phyloP scores from a whole-genome alignment of 495 filamentous ascomycete species.

The Bombardia bombarda region DNA sequence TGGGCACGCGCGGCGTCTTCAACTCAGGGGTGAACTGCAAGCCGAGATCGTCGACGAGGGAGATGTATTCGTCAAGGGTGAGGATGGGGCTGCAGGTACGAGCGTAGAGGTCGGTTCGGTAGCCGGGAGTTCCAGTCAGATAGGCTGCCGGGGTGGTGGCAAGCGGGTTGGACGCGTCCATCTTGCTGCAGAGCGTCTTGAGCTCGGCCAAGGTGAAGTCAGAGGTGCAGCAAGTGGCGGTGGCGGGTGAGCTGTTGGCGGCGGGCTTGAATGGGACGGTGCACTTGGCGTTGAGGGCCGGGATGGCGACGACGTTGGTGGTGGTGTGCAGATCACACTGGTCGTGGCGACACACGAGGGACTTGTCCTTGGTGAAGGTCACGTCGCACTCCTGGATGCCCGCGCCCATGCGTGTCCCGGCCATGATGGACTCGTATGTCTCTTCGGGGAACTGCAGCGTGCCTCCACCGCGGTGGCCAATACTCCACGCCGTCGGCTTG shows the following conservation, averaged over 20 bases:
- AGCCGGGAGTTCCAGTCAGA: slow-evolving; percentile 44
- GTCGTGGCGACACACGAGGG: slow-evolving; percentile 56
- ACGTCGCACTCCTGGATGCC: slow-evolving; percentile 60
- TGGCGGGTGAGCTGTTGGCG: slow-evolving; percentile 26
- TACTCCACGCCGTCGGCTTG: slow-evolving; percentile 37
- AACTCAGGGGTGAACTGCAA: slow-evolving; percentile 54
- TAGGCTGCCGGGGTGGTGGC: slow-evolving; percentile 46
- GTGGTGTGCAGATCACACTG: slow-evolving; percentile 59
- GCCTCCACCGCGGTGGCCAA: slow-evolving; percentile 51
- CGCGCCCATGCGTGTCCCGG: slow-evolving; percentile 53
- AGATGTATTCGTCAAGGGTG: slow-evolving; percentile 46
- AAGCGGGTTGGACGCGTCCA: slow-evolving; percentile 48
- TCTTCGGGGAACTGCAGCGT: slow-evolving; percentile 57
- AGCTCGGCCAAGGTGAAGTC: slow-evolving; percentile 55
- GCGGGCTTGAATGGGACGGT: slow-evolving; percentile 51
- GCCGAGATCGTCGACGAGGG: slow-evolving; percentile 41
- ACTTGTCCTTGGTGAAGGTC: slow-evolving; percentile 49
- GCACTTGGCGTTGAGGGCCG: slow-evolving; percentile 53
- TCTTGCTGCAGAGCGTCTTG: slow-evolving; percentile 53
- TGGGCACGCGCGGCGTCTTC: slow-evolving; percentile 49
- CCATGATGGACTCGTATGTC: slow-evolving; percentile 41
- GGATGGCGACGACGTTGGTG: slow-evolving; percentile 50
- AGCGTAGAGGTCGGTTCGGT: slow-evolving; percentile 51
- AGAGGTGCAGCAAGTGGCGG: slow-evolving; percentile 53
- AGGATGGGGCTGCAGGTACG: slow-evolving; percentile 43